Evolutionary conservation across 169 alveolate genomes (phyloP).

Genomic region (Cryptosporidium parvum): DNA sequence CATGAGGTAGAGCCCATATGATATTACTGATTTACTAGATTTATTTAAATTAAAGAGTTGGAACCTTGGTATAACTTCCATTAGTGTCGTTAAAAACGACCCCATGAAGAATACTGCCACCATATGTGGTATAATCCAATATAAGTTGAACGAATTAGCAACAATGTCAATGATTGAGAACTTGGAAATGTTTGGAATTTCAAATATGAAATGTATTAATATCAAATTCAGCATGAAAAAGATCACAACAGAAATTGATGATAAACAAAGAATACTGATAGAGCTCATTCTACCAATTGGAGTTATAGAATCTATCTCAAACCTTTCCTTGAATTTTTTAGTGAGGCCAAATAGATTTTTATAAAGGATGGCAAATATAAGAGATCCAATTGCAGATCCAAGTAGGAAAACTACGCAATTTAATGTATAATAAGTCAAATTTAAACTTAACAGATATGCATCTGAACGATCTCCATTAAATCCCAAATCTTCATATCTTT

Average conservation of each 20-base stretch:
- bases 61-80: slow-evolving; percentile 42
- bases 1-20: slow-evolving; percentile 37
- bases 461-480: not conserved
- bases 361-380: slow-evolving; percentile 26
- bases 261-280: slow-evolving; percentile 4
- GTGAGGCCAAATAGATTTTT: not conserved
- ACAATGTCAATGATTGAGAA: slow-evolving; percentile 26
- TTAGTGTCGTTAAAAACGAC: not conserved
- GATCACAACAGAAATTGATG: not conserved
- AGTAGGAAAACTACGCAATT: slow-evolving; percentile 33
- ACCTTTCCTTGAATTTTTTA: not conserved
- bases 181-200: slow-evolving; percentile 14
- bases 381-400: slow-evolving; percentile 73
- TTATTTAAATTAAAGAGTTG: not conserved
- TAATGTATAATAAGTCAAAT: slow-evolving; percentile 24
- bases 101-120: slow-evolving; percentile 47
- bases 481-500: not conserved
- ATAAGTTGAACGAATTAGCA: not conserved
- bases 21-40: not conserved
- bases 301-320: not conserved
- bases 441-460: slow-evolving; percentile 5
- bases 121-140: not conserved
- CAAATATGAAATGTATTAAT: not conserved
- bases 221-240: not conserved
- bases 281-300: slow-evolving; percentile 15